Conservation (phyloP, 2,329 filamentous ascomycete species). For the Cercospora janseana region DNA sequence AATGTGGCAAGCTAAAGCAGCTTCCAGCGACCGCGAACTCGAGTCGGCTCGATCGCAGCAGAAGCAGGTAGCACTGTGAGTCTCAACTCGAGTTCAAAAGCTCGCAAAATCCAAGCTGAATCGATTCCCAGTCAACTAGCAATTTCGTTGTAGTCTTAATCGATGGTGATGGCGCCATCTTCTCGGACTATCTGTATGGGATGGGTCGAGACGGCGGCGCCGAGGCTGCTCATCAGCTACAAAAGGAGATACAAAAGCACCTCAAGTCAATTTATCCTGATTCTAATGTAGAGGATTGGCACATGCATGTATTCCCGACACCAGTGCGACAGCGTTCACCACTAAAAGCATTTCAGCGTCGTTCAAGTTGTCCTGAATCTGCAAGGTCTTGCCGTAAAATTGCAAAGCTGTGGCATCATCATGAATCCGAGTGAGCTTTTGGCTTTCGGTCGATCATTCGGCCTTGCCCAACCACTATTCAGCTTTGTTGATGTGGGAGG, state of each 20-base stretch:
- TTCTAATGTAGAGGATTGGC: constrained; percentile 42
- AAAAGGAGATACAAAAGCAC: constrained; percentile 44
- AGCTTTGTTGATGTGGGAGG: constrained; percentile 49
- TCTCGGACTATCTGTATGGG: constrained; percentile 46
- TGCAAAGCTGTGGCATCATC: constrained; percentile 44
- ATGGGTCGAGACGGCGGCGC: constrained; percentile 47
- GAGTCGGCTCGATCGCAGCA: constrained; percentile 28
- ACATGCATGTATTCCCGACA: constrained; percentile 30
- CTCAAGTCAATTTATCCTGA: constrained; percentile 43
- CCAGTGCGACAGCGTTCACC: background rate
- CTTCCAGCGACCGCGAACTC: constrained; percentile 20
- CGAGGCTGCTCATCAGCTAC: constrained; percentile 46
- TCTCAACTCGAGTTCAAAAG: background rate
- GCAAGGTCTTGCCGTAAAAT: constrained; percentile 46
- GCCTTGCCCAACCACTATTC: constrained; percentile 46
- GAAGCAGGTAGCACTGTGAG: constrained; percentile 31
- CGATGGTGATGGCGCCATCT: constrained; percentile 51
- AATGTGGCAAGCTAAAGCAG: constrained; percentile 37
- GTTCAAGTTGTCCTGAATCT: constrained; percentile 50
- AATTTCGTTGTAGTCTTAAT: constrained; percentile 49
- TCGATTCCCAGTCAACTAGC: constrained; percentile 31
- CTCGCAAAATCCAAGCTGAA: background rate
- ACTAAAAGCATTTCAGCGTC: constrained; percentile 31
- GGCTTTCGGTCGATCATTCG: constrained; percentile 47
- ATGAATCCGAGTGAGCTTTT: constrained; percentile 42